phyloP scores from a whole-genome alignment of 2,329 filamentous ascomycete genomes.

The Elsinoe necatrix region DNA sequence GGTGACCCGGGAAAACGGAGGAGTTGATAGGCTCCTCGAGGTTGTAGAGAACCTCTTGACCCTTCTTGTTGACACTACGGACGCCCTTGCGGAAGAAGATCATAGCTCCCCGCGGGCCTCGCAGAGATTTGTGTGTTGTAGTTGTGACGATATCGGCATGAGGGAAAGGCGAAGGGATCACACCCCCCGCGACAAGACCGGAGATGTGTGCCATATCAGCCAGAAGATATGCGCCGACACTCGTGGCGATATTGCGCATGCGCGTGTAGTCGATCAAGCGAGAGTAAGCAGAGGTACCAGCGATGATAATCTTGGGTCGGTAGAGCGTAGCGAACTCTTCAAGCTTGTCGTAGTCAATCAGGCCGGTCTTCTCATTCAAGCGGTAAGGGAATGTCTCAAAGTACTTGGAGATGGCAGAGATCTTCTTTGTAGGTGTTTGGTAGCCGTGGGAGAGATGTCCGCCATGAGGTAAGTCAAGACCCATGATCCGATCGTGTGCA shows the following conservation, averaged over 20 bases:
- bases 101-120: slow-evolving; percentile 96
- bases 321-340: slow-evolving; percentile 85
- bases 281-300: slow-evolving; percentile 96
- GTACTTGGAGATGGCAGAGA: slow-evolving; percentile 96
- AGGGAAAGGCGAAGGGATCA: slow-evolving; percentile 87
- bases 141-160: slow-evolving; percentile 96
- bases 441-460: slow-evolving; percentile 96
- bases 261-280: slow-evolving; percentile 92
- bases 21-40: slow-evolving; percentile 96
- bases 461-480: slow-evolving; percentile 89
- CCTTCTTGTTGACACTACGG: slow-evolving; percentile 80
- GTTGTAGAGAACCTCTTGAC: slow-evolving; percentile 79
- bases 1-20: slow-evolving; percentile 97
- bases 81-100: slow-evolving; percentile 99
- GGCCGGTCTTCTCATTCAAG: slow-evolving; percentile 76
- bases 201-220: slow-evolving; percentile 99
- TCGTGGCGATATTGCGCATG: slow-evolving; percentile 93
- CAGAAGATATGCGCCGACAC: slow-evolving; percentile 85
- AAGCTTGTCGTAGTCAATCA: slow-evolving; percentile 94
- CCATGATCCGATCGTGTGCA: slow-evolving; percentile 92
- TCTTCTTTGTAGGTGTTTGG: slow-evolving; percentile 74
- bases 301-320: slow-evolving; percentile 91
- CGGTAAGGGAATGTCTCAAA: slow-evolving; percentile 98
- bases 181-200: slow-evolving; percentile 82
- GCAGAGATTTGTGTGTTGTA: slow-evolving; percentile 97